Evolutionary conservation across 108 stramenopile genomes (phyloP).

Genomic region (Nannochloropsis gaditana): DNA sequence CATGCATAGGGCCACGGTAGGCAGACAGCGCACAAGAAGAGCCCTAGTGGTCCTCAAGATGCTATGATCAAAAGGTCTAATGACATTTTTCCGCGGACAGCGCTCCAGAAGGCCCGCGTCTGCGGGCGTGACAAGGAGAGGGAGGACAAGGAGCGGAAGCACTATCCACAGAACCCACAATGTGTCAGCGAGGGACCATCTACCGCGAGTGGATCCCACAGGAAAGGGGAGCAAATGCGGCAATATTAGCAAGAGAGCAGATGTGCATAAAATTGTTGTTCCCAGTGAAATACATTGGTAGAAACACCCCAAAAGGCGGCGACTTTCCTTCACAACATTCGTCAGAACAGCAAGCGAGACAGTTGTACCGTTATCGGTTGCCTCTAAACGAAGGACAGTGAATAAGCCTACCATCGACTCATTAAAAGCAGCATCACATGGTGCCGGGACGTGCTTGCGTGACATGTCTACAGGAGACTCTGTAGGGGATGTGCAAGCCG

Average conservation of each 20-base stretch:
- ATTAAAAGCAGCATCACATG: background rate
- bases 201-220: conserved; percentile 25
- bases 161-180: conserved; percentile 46
- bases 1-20: background rate
- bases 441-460: background rate
- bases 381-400: conserved; percentile 29
- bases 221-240: conserved; percentile 26
- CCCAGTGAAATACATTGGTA: conserved; percentile 44
- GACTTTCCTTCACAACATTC: conserved; percentile 49
- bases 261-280: conserved; percentile 30
- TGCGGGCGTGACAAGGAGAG: conserved; percentile 42
- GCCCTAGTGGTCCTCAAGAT: background rate
- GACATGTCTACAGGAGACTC: background rate
- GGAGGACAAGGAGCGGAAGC: conserved; percentile 35
- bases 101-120: conserved; percentile 45
- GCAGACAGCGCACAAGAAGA: conserved; percentile 1
- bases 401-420: background rate
- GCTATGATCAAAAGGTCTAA: conserved; percentile 20
- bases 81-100: conserved; percentile 51
- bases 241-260: conserved; percentile 37
- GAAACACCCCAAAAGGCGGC: conserved; percentile 44
- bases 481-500: conserved; percentile 30
- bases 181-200: conserved; percentile 33
- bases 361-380: conserved; percentile 25
- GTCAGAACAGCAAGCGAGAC: conserved; percentile 40